Base-by-base conservation (phyloP, 1,139 yeast genomes). In the Debaryomycetaceae sp. region DNA sequence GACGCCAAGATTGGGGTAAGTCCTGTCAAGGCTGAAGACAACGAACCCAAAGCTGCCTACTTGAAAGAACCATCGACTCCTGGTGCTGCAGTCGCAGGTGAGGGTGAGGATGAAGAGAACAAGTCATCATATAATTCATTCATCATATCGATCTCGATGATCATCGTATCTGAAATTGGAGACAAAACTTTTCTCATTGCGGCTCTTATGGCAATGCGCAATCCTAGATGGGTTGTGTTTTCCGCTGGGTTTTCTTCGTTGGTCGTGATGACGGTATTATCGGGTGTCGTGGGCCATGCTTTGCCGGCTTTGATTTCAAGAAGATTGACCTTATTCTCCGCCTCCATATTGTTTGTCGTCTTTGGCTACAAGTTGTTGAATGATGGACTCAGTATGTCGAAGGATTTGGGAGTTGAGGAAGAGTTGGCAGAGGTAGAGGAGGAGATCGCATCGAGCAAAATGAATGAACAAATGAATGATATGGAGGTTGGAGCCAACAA, bases 131-230 rank as follows among this genome's bases (percentile, higher is more conserved):
- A 65, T 48, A 66, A 76, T 54, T 80, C 87, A 7, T 81, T 85
- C 54, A 49, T 83, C 44, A 78, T 85, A 83, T 78, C 91, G 1
- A 65, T 81, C 14, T 81, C 90, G 5, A 93, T 93, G 99, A 93
- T 93, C 59, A 70, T 88, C 37, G 87, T 90, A 27, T 87, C 96
- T 24, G 99, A 93, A 65, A 84, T 95, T 49, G 99, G 99, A 46
- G 99, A 93, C 66, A 95, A 93, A 69, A 93, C 99, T 0, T 93
- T 93, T 60, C 76, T 93, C 54, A 90, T 95, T 55, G 97, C 99
- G 27, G 98, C 98, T 2, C 76, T 93, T 53, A 90, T 93, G 97
- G 97, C 99, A 34, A 93, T 95, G 99, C 86, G 88, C 61, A 85
- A 90, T 66, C 80, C 91, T 22, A 76, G 96, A 59, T 57, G 80